phyloP scores from a whole-genome alignment of 2,329 filamentous ascomycete genomes.

The Corynespora cassiicola region DNA sequence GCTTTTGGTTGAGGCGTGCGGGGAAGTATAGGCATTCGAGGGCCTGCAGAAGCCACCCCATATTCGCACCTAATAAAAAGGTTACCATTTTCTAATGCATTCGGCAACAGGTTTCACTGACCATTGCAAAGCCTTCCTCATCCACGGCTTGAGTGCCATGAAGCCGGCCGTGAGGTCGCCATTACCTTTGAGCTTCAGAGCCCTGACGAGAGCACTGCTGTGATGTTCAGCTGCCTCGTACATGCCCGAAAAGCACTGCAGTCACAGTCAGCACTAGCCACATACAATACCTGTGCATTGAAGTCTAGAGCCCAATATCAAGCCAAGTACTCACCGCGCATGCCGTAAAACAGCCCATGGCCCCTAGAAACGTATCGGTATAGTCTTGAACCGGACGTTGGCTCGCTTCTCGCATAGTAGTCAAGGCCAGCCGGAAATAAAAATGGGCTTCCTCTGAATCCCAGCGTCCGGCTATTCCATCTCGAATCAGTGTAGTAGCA shows the following conservation, averaged over 20 bases:
- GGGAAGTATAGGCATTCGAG: conserved; percentile 18
- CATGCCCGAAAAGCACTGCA: conserved; percentile 19
- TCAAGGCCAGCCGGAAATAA: conserved; percentile 22
- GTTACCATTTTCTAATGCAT: background rate
- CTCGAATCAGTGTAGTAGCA: conserved; percentile 24
- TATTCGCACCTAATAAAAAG: conserved; percentile 23
- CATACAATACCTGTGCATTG: too few species aligned
- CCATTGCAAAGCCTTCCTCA: conserved; percentile 24
- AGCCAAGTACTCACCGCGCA: conserved; percentile 22
- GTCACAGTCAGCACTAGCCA: too few species aligned
- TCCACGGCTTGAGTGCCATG: conserved; percentile 14
- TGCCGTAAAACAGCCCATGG: conserved; percentile 24
- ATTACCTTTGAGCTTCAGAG: conserved; percentile 19
- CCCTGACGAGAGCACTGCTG: conserved; percentile 23
- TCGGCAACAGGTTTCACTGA: conserved; percentile 5
- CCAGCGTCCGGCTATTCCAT: conserved; percentile 15
- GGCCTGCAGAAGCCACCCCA: conserved; percentile 22
- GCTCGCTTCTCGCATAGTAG: conserved; percentile 19
- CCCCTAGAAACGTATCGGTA: conserved; percentile 20
- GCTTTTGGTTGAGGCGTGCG: conserved; percentile 8
- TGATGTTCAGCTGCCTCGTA: conserved; percentile 24
- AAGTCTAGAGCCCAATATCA: too few species aligned
- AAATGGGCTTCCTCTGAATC: conserved; percentile 20
- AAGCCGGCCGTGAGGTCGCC: conserved; percentile 22
- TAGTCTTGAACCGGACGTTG: conserved; percentile 10